These are phyloP conservation scores for Penicillium paxilli DNA, from an alignment of 495 filamentous ascomycete species.

Conservation along the genomic window DNA sequence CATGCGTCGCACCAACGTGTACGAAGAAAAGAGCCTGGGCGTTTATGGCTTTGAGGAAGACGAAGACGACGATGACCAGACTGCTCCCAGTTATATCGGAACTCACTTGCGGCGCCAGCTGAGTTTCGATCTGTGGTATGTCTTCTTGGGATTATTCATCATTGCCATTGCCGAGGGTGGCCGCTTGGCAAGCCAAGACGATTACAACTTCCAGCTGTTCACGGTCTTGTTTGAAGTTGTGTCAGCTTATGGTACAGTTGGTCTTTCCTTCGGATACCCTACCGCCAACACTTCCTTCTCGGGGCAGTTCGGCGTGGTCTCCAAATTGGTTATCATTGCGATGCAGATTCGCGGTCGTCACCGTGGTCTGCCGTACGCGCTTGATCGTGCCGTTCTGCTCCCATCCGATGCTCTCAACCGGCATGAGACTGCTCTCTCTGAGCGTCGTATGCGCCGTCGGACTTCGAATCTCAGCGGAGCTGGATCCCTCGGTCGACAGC, in stretches of 20 bases:
- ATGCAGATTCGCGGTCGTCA: conserved; percentile 94
- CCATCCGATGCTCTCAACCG: conserved; percentile 74
- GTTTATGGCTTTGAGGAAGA: conserved; percentile 61
- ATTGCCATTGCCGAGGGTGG: conserved; percentile 80
- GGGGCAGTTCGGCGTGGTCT: conserved; percentile 72
- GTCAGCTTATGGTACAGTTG: conserved; percentile 93
- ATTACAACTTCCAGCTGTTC: conserved; percentile 75
- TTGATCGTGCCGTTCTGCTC: conserved; percentile 86
- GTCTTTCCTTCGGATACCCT: conserved; percentile 81
- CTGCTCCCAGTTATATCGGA: conserved; percentile 76
- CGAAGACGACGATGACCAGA: conserved; percentile 41
- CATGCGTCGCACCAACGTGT: conserved; percentile 90
- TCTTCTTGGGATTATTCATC: conserved; percentile 85
- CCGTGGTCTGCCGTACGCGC: conserved; percentile 85
- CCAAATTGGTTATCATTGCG: conserved; percentile 89
- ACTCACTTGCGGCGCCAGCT: conserved; percentile 87
- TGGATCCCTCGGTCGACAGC: conserved; percentile 26
- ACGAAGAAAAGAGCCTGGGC: conserved; percentile 91
- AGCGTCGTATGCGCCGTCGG: conserved; percentile 54
- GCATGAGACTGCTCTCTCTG: conserved; percentile 63
- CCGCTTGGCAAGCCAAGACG: conserved; percentile 53
- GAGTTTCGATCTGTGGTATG: conserved; percentile 93
- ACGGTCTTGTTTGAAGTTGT: conserved; percentile 86
- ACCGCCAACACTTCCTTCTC: conserved; percentile 74
- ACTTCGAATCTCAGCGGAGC: conserved; percentile 52